Base-by-base conservation (phyloP, 306 rosid genomes). In the Cucurbita ficifolia region DNA sequence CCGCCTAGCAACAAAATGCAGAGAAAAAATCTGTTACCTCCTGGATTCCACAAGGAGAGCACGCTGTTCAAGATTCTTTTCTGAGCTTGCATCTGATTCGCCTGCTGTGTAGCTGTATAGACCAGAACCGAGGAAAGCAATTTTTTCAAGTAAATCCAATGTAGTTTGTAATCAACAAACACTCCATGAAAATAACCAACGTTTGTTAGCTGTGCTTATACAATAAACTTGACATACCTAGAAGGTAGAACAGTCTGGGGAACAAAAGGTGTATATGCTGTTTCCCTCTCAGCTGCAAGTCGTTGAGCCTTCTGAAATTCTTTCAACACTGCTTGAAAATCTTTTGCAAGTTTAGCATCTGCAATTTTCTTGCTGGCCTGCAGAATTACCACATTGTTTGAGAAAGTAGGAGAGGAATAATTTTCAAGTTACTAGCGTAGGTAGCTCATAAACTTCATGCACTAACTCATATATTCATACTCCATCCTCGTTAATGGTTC, bases 251-350 rank as follows among this genome's bases (percentile, higher is more conserved):
- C 84, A 62, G 87, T 84, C 76, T 88, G 93, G 5, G 94, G 89
- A 86, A 88, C 88, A 78, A 93, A 90, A 74, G 98, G 89, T 54
- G 84, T 74, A 77, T 93, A 90, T 64, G 98, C 90, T 10, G 98
- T 93, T 84, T 93, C 98, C 81, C 98, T 90, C 88, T 93, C 98
- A 72, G 98, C 96, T 16, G 98, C 82, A 88, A 93, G 93, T 49
- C 94, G 94, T 51, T 93, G 98, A 53, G 98, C 97, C 85, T 93
- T 93, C 86, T 93, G 98, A 81, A 88, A 93, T 55, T 93, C 97
- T 84, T 84, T 90, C 79, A 93, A 83, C 77, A 93, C 98, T 33
- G 89, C 93, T 84, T 93, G 96, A 82, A 93, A 93, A 79, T 93
- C 97, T 82, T 90, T 93, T 7, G 98, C 98, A 73, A 93, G 92